Conservation (phyloP, 2,329 filamentous ascomycete genomes). For the Podosphaera xanthii region DNA sequence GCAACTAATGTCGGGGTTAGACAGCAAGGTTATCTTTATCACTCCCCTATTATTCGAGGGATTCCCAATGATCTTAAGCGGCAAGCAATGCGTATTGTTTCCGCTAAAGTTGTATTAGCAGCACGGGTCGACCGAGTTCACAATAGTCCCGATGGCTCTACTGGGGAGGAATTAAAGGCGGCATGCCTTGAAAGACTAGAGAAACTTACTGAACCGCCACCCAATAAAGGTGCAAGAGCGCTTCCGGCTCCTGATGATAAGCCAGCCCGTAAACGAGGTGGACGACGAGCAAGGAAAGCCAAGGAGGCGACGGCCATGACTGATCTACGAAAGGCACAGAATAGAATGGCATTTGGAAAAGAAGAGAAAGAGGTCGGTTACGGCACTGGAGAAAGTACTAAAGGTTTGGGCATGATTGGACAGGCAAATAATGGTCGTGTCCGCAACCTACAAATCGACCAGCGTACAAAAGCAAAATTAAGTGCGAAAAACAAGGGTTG, state of each 20-base stretch:
- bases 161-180: slow-evolving; percentile 59
- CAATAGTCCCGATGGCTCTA: slow-evolving; percentile 56
- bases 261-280: slow-evolving; percentile 76
- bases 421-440: slow-evolving; percentile 73
- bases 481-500: slow-evolving; percentile 91
- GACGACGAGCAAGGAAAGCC: slow-evolving; percentile 69
- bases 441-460: slow-evolving; percentile 71
- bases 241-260: slow-evolving; percentile 90
- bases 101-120: slow-evolving; percentile 82
- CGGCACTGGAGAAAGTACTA: slow-evolving; percentile 62
- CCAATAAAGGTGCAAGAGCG: slow-evolving; percentile 70
- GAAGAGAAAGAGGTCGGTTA: slow-evolving; percentile 89
- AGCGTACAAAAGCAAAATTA: slow-evolving; percentile 78
- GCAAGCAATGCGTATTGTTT: slow-evolving; percentile 85
- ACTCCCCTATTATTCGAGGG: slow-evolving; percentile 69
- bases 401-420: slow-evolving; percentile 88
- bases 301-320: slow-evolving; percentile 97
- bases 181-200: slow-evolving; percentile 71
- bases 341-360: slow-evolving; percentile 85
- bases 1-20: slow-evolving; percentile 81
- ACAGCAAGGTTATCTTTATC: slow-evolving; percentile 81
- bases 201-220: slow-evolving; percentile 76
- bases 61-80: slow-evolving; percentile 74
- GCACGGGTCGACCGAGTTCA: slow-evolving; percentile 77
- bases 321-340: slow-evolving; percentile 84